Conservation (phyloP, 1,284 basidiomycete species). For the Leccinum subatratum region DNA sequence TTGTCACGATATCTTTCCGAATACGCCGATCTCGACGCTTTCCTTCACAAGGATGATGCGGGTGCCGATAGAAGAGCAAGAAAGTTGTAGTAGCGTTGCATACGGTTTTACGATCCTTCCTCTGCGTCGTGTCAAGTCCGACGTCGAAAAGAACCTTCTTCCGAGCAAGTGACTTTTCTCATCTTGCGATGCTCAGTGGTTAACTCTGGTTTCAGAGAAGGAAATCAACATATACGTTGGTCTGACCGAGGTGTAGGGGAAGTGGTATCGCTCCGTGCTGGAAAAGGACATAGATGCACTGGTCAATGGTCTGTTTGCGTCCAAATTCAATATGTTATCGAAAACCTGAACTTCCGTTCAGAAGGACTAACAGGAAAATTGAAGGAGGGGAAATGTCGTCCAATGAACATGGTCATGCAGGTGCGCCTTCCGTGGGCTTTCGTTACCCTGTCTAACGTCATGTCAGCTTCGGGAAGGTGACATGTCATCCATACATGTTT, state of each 20-base stretch:
- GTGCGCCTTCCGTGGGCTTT: conserved; percentile 37
- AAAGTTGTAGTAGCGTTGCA: conserved; percentile 97
- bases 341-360: neutral
- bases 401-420: conserved; percentile 99
- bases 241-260: conserved; percentile 96
- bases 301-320: conserved; percentile 70
- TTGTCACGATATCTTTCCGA: conserved; percentile 80
- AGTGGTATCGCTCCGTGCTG: conserved; percentile 94
- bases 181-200: neutral
- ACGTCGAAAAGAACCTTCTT: conserved; percentile 94
- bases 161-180: conserved; percentile 59
- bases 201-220: conserved; percentile 61
- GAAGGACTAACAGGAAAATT: conserved; percentile 83
- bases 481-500: conserved; percentile 82
- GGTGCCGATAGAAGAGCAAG: conserved; percentile 71
- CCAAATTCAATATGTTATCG: neutral
- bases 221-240: conserved; percentile 99
- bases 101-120: conserved; percentile 93
- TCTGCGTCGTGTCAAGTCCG: conserved; percentile 94
- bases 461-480: conserved; percentile 70
- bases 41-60: conserved; percentile 76
- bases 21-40: conserved; percentile 70
- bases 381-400: conserved; percentile 97
- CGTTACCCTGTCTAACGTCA: conserved; percentile 7
- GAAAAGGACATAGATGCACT: conserved; percentile 99